Conservation (phyloP, 306 rosid species). For the Vicia faba region DNA sequence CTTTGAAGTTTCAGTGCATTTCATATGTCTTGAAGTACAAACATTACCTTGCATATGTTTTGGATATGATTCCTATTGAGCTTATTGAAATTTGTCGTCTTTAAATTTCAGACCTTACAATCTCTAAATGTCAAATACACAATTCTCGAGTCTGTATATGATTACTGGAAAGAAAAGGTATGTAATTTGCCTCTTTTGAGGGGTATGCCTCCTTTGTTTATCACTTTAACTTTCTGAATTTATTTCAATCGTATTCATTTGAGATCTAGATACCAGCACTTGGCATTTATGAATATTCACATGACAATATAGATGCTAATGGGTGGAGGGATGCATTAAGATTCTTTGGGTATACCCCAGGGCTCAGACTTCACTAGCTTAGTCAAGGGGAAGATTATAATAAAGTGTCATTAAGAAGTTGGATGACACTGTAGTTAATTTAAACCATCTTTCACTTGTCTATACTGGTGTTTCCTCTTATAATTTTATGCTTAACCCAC, state of each 20-base stretch:
- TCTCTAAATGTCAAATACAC: conserved; percentile 57
- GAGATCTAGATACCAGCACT: conserved; percentile 34
- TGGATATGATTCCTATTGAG: conserved; percentile 26
- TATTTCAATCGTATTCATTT: conserved; percentile 23
- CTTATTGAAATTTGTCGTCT: conserved; percentile 33
- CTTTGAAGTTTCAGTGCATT: conserved; percentile 36
- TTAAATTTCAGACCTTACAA: conserved; percentile 68
- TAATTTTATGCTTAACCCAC: conserved; percentile 6
- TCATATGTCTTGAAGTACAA: conserved; percentile 22
- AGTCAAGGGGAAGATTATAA: conserved; percentile 9
- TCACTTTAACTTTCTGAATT: conserved; percentile 31
- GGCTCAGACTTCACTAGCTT: conserved; percentile 11
- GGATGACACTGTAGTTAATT: conserved; percentile 12
- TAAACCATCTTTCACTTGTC: conserved; percentile 23
- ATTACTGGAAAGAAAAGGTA: conserved; percentile 96
- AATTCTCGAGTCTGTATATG: conserved; percentile 61
- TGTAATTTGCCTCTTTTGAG: conserved; percentile 20
- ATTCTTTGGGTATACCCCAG: conserved; percentile 10
- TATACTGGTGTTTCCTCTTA: conserved; percentile 24
- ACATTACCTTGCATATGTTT: conserved; percentile 20
- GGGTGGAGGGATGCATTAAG: conserved; percentile 25
- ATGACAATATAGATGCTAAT: conserved; percentile 24
- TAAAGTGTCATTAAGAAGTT: conserved; percentile 25
- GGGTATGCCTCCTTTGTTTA: conserved; percentile 24
- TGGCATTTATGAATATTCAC: conserved; percentile 17